Evolutionary conservation across 1,284 basidiomycete genomes (phyloP).

Genomic region (Fomitopsis palustris): DNA sequence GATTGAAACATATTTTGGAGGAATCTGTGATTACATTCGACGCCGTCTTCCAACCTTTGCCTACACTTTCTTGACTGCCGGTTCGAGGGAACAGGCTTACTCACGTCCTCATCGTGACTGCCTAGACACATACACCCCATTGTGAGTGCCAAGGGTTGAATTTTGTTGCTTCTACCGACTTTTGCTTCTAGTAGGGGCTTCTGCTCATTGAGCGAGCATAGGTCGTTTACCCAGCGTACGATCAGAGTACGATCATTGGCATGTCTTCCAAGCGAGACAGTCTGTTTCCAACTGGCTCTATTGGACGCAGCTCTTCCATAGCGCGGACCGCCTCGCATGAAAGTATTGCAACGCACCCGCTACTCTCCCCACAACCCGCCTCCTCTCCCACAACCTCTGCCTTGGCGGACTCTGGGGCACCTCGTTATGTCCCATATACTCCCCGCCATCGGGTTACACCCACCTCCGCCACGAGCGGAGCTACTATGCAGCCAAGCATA

Average conservation of each 20-base stretch:
- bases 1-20: background rate
- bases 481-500: slow-evolving; percentile 37
- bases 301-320: slow-evolving; percentile 44
- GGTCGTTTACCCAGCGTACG: background rate
- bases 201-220: background rate
- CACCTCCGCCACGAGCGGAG: slow-evolving; percentile 46
- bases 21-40: background rate
- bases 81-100: background rate
- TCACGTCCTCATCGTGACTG: background rate
- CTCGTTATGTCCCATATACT: slow-evolving; percentile 53
- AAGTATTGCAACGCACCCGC: slow-evolving; percentile 56
- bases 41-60: too few species aligned
- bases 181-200: too few species aligned
- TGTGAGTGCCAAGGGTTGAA: background rate
- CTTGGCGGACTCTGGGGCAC: slow-evolving; percentile 24
- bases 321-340: slow-evolving; percentile 50
- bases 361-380: slow-evolving; percentile 44
- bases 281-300: slow-evolving; percentile 48
- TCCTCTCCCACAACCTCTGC: slow-evolving; percentile 17
- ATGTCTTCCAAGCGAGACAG: slow-evolving; percentile 28
- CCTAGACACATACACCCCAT: background rate
- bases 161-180: background rate
- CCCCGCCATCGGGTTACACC: slow-evolving; percentile 50
- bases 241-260: background rate
- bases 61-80: background rate